Base-by-base conservation (phyloP, 805 yeast species). In the Saccharomycopsis fodiens region DNA sequence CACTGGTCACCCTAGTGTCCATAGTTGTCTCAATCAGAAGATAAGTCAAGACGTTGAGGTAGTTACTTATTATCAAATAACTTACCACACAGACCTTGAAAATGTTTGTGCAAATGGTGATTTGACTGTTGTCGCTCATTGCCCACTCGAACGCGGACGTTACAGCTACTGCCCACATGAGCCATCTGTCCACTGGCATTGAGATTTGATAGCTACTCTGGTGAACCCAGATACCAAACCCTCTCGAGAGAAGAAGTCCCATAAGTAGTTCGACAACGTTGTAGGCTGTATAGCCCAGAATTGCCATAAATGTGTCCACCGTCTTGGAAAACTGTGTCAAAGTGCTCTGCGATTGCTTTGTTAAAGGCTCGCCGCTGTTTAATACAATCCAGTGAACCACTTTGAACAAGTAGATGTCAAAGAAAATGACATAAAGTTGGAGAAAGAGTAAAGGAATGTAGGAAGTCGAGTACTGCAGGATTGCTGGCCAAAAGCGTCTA, bases 401-500 rank as follows among this genome's bases (percentile, higher is more conserved):
- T 19, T 34, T 45, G 39, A 45, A 42, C n/a, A 45, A 30, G 41
- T 42, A 19, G 2, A 22, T 34, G 21, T 41, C 48, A 20, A 41
- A 45, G 21, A 31, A 22, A 16, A 41, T 25, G 34, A 45, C 34
- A 23, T 45, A 45, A 17, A 39, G 19, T 35, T 41, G 46, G 13
- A 31, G 19, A 41, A 45, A 45, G 13, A 45, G 34, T 19, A 20
- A 17, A 20, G 48, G 46, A 21, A 45, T 45, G 34, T 41, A 45
- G 17, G 40, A 40, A 4, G 20, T 30, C n/a, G 45, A 31, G 21
- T 40, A 41, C n/a, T 35, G 34, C 3, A 34, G 40, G 2, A 43
- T 21, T n/a, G 29, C 32, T 4, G 37, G 16, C 46, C 45, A 45
- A 13, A 44, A 39, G 6, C 10, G 16, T 13, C 27, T 16, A 6